Evolutionary conservation across 1,284 basidiomycete genomes (phyloP).

Genomic region (Singerocomus inundabilis): DNA sequence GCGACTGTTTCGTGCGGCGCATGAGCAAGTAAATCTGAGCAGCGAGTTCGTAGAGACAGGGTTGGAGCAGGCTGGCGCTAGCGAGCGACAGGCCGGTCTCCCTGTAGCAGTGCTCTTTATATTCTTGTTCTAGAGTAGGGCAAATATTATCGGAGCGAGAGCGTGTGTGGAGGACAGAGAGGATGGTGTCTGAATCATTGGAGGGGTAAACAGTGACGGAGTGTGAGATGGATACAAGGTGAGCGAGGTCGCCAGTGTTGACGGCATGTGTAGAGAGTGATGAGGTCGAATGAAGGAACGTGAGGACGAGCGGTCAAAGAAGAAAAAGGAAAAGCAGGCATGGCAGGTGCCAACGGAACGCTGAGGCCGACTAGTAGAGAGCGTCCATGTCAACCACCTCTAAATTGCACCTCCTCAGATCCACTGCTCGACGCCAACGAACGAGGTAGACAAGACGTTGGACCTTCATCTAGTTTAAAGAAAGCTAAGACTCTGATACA

Average conservation of each 20-base stretch:
- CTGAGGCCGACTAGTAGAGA: too few relatives aligned
- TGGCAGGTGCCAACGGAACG: not conserved
- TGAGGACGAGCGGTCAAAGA: slow-evolving; percentile 12
- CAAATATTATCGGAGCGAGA: slow-evolving; percentile 69
- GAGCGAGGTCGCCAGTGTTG: slow-evolving; percentile 61
- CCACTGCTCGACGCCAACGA: too few relatives aligned
- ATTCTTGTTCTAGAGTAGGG: slow-evolving; percentile 82
- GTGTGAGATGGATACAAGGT: slow-evolving; percentile 67
- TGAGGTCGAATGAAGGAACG: slow-evolving; percentile 36
- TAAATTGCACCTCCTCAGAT: too few relatives aligned
- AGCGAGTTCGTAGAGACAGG: slow-evolving; percentile 87
- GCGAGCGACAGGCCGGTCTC: slow-evolving; percentile 64
- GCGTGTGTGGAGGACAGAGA: slow-evolving; percentile 77
- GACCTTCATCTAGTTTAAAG: too few relatives aligned
- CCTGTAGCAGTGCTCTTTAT: slow-evolving; percentile 77
- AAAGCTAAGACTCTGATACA: too few relatives aligned
- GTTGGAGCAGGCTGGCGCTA: slow-evolving; percentile 63
- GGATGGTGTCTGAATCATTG: slow-evolving; percentile 65
- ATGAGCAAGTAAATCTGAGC: slow-evolving; percentile 81
- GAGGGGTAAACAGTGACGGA: slow-evolving; percentile 74
- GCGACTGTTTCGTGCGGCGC: slow-evolving; percentile 73
- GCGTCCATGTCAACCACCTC: too few relatives aligned
- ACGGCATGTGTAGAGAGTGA: slow-evolving; percentile 40
- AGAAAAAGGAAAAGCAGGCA: slow-evolving; percentile 1
- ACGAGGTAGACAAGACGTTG: too few relatives aligned